These are phyloP conservation scores for Colletotrichum trifolii DNA, from an alignment of 2,329 filamentous ascomycete genomes.

Conservation along the genomic window DNA sequence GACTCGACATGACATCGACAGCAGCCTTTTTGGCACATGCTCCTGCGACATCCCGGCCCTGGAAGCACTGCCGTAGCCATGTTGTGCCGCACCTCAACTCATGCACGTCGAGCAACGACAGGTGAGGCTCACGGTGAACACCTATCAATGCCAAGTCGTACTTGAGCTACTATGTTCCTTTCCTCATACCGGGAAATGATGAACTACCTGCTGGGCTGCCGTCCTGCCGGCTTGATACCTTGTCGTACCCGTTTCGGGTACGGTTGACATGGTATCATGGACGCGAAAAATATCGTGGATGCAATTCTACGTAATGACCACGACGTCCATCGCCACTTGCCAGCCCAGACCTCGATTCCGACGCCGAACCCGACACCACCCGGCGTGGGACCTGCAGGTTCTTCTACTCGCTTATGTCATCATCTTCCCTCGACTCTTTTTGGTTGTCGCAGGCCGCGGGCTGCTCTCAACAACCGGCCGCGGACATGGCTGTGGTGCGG, in stretches of 20 bases:
- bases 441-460: slow-evolving; percentile 20
- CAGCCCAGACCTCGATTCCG: no score
- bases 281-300: not conserved
- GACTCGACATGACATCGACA: not conserved
- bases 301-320: slow-evolving; percentile 34
- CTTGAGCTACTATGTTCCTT: slow-evolving; percentile 4
- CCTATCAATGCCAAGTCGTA: slow-evolving; percentile 10
- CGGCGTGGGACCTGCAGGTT: slow-evolving; percentile 12
- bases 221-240: no score
- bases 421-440: not conserved
- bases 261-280: no score
- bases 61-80: slow-evolving; percentile 1
- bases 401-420: slow-evolving; percentile 19
- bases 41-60: no score
- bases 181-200: slow-evolving; percentile 31
- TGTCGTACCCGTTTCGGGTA: no score
- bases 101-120: no score
- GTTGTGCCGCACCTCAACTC: slow-evolving; percentile 1
- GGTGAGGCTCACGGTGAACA: no score
- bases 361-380: slow-evolving; percentile 14
- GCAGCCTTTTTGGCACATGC: no score
- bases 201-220: not conserved
- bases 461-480: slow-evolving; percentile 15
- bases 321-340: slow-evolving; percentile 32
- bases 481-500: slow-evolving; percentile 14